Evolutionary conservation across 345 rosid genomes (phyloP), one percentile per base, ranked within the genome.

Genomic region (Brassica carinata): DNA sequence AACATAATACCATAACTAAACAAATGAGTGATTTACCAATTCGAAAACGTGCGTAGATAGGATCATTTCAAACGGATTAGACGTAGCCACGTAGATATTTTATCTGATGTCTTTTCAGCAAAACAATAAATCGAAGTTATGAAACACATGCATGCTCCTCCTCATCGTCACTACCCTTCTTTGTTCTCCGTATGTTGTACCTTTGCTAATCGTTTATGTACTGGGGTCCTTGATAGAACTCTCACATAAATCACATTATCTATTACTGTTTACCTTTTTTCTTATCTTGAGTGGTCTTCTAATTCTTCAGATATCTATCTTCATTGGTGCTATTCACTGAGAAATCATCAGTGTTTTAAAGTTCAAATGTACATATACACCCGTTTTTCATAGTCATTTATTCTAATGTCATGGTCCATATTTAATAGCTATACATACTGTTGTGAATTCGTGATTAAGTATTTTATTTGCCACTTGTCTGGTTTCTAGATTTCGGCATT

Each of bases 211-310:
- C 67, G 66, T 57, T 57, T 40, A 40, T 57, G 13, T 59, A 7
- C 18, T 18, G 38, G 48, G 74, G 73, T 57, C 79, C 79, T 34
- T 53, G 4, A 19, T 66, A 14, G 29, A 51, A 3, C 66, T 38
- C 38, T 53, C 64, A 61, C 31, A 17, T 40, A 29, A n/a, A 27
- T 63, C 77, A 63, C 57, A 62, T 40, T 5, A 65, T 33, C 57
- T 31, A 64, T 40, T 64, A 55, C 65, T 75, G 15, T 19, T 75
- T 51, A 18, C 13, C 5, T 51, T 45, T 7, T 45, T 30, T 17
- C 6, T 65, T 31, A 0, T 27, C 13, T 10, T 13, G 9, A 34
- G 5, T n/a, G 10, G 17, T 48, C 15, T 31, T 57, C 59, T 14
- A 5, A 2, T 40, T 40, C 7, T 8, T 64, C 10, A 43, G 61